phyloP scores from a whole-genome alignment of 306 rosid genomes.

The Erythrophleum fordii region DNA sequence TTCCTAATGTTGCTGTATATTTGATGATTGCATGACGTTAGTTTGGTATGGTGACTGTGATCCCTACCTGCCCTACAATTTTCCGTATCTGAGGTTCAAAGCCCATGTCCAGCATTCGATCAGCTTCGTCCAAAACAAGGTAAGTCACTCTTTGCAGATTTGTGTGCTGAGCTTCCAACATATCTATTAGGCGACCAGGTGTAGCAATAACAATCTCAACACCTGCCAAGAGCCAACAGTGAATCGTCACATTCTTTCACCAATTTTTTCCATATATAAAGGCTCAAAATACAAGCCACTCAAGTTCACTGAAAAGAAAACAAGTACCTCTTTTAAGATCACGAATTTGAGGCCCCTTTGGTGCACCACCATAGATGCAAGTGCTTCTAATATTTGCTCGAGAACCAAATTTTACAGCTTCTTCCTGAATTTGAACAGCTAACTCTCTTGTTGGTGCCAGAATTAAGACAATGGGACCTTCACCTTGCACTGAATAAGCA shows the following conservation, averaged over 20 bases:
- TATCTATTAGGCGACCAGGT: constrained; percentile 94
- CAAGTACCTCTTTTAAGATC: constrained; percentile 79
- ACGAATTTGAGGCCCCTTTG: constrained; percentile 97
- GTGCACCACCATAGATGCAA: constrained; percentile 95
- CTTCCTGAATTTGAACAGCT: constrained; percentile 96
- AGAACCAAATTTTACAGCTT: constrained; percentile 74
- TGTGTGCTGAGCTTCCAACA: constrained; percentile 94
- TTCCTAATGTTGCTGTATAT: not conserved
- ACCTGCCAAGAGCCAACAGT: constrained; percentile 53
- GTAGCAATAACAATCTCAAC: constrained; percentile 96
- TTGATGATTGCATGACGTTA: not conserved
- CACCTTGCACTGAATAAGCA: constrained; percentile 65
- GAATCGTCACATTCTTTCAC: constrained; percentile 24
- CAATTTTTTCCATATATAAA: not conserved
- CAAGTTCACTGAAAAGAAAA: not conserved
- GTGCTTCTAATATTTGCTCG: constrained; percentile 67
- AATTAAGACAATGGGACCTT: constrained; percentile 85
- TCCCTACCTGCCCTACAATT: constrained; percentile 73
- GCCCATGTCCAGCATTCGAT: constrained; percentile 99
- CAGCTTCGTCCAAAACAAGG: constrained; percentile 96
- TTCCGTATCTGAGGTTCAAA: constrained; percentile 97
- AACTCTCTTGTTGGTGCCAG: constrained; percentile 94
- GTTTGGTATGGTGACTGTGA: not conserved
- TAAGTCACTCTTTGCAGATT: constrained; percentile 90
- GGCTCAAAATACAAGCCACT: constrained; percentile 5